Conservation (phyloP, 164 flowering plant species). For the Buxus sempervirens region DNA sequence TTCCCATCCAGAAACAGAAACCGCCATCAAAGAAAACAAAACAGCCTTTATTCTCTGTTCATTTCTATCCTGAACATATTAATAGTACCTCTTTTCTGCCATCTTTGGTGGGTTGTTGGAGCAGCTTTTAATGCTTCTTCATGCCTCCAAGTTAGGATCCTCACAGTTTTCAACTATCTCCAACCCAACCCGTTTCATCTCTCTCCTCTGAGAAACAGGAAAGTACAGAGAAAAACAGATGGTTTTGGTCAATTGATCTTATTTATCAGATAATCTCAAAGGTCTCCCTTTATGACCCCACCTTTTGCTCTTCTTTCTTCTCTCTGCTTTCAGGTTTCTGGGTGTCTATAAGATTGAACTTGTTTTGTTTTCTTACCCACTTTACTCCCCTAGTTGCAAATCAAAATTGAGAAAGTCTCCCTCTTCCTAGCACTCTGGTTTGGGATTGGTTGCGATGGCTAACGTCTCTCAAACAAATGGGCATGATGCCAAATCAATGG, state of each 20-base stretch:
- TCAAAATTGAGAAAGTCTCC: neutral
- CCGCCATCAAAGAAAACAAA: too few relatives aligned
- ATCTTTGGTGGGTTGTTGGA: conserved; percentile 23
- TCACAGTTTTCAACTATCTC: conserved; percentile 17
- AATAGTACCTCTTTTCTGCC: neutral
- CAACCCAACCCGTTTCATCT: neutral
- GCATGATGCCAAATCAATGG: conserved; percentile 10
- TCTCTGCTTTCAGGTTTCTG: neutral
- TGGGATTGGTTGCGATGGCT: conserved; percentile 14
- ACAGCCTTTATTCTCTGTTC: too few relatives aligned
- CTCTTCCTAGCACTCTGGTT: too few relatives aligned
- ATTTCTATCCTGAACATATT: neutral
- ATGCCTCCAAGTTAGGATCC: neutral
- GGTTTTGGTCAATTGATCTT: neutral
- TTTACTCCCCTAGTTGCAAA: neutral
- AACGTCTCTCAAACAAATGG: conserved; percentile 23
- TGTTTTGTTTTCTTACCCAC: neutral
- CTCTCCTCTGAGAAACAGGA: neutral
- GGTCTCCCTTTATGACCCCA: neutral
- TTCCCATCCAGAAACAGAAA: neutral
- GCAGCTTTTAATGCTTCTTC: conserved; percentile 17
- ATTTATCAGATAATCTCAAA: neutral
- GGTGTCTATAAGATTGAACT: conserved; percentile 9
- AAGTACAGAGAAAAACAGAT: neutral
- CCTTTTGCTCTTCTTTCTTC: neutral